Percentiles rank a stretch among this genome's conserved stretches.
These are phyloP conservation scores for Suhomyces terraborum DNA, from an alignment of 1,139 yeast genomes.

Conservation along the genomic window DNA sequence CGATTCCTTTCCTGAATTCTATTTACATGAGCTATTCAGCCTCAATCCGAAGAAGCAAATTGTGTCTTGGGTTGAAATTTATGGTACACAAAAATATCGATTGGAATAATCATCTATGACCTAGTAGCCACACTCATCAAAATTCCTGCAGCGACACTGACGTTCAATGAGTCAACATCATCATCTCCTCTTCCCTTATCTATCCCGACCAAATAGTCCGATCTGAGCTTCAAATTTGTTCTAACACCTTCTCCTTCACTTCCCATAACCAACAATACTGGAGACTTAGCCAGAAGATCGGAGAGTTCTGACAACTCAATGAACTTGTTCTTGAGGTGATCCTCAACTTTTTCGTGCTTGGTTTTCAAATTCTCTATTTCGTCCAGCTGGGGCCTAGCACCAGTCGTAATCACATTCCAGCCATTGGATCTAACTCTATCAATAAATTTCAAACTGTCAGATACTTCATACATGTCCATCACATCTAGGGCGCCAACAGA, in stretches of 20 bases:
- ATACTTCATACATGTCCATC: constrained; percentile 58
- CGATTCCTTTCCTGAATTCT: not conserved
- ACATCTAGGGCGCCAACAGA: constrained; percentile 89
- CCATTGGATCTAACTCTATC: constrained; percentile 56
- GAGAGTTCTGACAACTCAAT: constrained; percentile 47
- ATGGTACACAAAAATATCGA: too few relatives aligned
- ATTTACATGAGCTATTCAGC: not conserved
- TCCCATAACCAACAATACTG: constrained; percentile 75
- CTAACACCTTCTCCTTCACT: constrained; percentile 86
- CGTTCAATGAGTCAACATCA: constrained; percentile 80
- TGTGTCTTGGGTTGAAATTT: too few relatives aligned
- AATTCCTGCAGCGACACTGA: constrained; percentile 84
- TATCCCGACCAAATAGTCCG: constrained; percentile 66
- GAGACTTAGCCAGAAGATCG: constrained; percentile 47
- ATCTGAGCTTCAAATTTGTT: constrained; percentile 58
- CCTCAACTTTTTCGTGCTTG: constrained; percentile 24
- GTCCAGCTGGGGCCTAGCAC: constrained; percentile 33
- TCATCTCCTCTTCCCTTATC: constrained; percentile 36
- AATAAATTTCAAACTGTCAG: constrained; percentile 63
- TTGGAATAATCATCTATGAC: not conserved
- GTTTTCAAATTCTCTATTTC: constrained; percentile 24
- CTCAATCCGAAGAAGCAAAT: too few relatives aligned
- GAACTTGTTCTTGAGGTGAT: constrained; percentile 31
- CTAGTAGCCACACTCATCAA: constrained; percentile 33
- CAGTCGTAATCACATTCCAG: constrained; percentile 76